Conservation (phyloP, 2,329 filamentous ascomycete species). For the Fusarium newnesense region DNA sequence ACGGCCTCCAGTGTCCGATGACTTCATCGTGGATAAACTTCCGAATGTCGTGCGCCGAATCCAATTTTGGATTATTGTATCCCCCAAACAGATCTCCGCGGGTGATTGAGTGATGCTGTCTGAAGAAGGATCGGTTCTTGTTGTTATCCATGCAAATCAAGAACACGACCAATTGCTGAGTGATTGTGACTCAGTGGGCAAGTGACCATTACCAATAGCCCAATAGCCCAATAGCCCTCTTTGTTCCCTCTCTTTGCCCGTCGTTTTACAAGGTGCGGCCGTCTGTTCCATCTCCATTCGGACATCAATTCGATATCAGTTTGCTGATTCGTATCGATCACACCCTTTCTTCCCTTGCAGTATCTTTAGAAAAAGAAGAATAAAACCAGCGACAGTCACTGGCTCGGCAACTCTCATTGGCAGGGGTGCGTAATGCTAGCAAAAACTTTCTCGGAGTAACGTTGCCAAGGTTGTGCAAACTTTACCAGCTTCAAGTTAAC, state of each 20-base stretch:
- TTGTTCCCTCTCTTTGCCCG: slow-evolving; percentile 15
- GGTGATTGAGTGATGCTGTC: slow-evolving; percentile 10
- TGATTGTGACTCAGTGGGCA: slow-evolving; percentile 32
- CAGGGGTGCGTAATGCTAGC: slow-evolving; percentile 9
- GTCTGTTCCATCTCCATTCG: slow-evolving; percentile 14
- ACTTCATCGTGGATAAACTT: slow-evolving; percentile 32
- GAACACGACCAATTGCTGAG: slow-evolving; percentile 14
- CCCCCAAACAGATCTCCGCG: slow-evolving; percentile 32
- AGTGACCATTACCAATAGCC: slow-evolving; percentile 19
- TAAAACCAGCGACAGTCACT: slow-evolving; percentile 6
- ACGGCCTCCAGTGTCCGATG: slow-evolving; percentile 23
- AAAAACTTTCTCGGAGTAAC: slow-evolving; percentile 29
- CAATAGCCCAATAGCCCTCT: not conserved
- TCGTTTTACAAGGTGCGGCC: slow-evolving; percentile 7
- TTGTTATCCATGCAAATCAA: not conserved
- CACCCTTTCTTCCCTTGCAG: slow-evolving; percentile 23
- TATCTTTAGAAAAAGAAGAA: slow-evolving; percentile 3
- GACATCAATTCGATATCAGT: slow-evolving; percentile 6
- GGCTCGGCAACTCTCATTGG: slow-evolving; percentile 18
- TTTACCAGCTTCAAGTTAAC: slow-evolving; percentile 8
- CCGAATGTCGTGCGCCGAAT: slow-evolving; percentile 2
- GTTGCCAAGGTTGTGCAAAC: slow-evolving; percentile 32
- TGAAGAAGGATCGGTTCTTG: slow-evolving; percentile 8
- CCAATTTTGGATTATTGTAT: slow-evolving; percentile 11
- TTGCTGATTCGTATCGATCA: slow-evolving; percentile 25